phyloP scores from a whole-genome alignment of 164 flowering plant genomes.

The Chloranthus sessilifolius region DNA sequence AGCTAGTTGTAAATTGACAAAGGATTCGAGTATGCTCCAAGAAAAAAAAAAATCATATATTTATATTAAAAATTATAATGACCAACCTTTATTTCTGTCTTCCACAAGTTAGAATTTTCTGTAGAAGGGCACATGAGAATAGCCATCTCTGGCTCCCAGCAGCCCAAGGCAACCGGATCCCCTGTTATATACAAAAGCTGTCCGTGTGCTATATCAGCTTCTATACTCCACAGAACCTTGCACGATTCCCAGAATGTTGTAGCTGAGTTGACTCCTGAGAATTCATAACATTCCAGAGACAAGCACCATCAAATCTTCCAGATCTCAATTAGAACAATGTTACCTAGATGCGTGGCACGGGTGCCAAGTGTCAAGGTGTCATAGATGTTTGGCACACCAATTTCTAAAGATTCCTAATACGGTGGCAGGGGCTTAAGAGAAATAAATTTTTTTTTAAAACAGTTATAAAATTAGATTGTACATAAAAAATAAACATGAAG shows the following conservation, averaged over 20 bases:
- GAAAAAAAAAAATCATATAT: not conserved
- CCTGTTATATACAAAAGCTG: slow-evolving; percentile 54
- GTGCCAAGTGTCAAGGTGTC: no score
- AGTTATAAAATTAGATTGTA: no score
- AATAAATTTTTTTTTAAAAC: no score
- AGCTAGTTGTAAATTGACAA: no score
- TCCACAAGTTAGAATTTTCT: slow-evolving; percentile 50
- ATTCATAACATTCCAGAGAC: no score
- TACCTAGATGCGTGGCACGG: no score
- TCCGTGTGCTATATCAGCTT: slow-evolving; percentile 57
- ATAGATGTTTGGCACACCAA: no score
- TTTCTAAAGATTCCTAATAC: no score
- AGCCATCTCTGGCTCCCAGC: slow-evolving; percentile 63
- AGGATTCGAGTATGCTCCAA: not conserved
- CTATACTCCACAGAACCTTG: slow-evolving; percentile 49
- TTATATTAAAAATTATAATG: not conserved
- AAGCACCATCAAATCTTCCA: no score
- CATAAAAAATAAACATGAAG: no score
- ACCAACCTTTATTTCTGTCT: slow-evolving; percentile 53
- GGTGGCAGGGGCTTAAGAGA: no score
- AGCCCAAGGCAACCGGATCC: slow-evolving; percentile 46
- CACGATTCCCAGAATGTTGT: slow-evolving; percentile 21
- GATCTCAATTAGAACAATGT: no score
- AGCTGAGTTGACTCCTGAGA: slow-evolving; percentile 28
- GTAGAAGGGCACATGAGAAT: slow-evolving; percentile 47